Evolutionary conservation across 2,329 filamentous ascomycete species (phyloP).

Genomic region (Byssochlamys sp.): DNA sequence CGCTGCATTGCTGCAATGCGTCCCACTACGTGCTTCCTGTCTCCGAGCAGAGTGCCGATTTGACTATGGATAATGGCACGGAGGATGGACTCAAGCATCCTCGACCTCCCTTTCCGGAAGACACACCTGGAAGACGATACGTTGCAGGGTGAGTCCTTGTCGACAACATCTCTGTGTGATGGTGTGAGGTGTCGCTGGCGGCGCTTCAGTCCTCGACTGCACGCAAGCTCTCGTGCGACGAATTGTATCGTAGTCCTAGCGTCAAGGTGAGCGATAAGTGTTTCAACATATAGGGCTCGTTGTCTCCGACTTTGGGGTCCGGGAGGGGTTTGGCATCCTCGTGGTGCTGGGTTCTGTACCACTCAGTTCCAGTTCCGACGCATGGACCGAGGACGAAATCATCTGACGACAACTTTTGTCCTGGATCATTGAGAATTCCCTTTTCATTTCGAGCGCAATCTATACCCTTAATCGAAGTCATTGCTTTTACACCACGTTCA

Average conservation of each 20-base stretch:
- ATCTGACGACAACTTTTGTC: not conserved
- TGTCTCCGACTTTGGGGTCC: not conserved
- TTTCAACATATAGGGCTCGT: not conserved
- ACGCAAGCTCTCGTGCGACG: not conserved
- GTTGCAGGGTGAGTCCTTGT: not conserved
- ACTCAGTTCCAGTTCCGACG: not conserved
- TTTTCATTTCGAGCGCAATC: not conserved
- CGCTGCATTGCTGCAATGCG: not conserved
- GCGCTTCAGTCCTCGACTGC: not conserved
- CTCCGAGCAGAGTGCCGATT: not conserved
- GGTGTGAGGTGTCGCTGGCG: not conserved
- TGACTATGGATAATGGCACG: not conserved
- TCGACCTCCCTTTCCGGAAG: not conserved
- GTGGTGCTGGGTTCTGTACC: not conserved
- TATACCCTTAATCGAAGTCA: not conserved
- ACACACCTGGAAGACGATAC: not conserved
- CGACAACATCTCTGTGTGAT: not conserved
- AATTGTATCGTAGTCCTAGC: not conserved
- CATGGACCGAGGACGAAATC: not conserved
- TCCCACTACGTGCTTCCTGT: not conserved
- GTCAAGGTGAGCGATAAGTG: not conserved
- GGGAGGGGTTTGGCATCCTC: not conserved
- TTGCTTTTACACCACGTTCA: not conserved
- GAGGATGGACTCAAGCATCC: not conserved
- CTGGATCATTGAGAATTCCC: not conserved